phyloP scores from a whole-genome alignment of 1,139 yeast species.

The Eremothecium coryli region DNA sequence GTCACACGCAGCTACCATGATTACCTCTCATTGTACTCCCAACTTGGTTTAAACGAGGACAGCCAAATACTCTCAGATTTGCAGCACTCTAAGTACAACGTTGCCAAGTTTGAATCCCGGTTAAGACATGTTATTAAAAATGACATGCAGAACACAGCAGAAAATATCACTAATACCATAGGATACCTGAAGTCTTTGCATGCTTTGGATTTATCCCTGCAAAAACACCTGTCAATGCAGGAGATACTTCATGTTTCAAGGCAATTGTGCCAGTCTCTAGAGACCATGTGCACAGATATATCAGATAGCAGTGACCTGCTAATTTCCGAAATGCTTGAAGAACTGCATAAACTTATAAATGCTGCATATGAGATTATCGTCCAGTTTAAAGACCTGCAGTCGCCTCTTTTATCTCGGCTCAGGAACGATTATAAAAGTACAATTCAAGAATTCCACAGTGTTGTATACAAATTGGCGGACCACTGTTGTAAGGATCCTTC shows the following conservation, averaged over 20 bases:
- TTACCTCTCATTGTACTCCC: conserved; percentile 22
- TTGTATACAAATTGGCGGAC: conserved; percentile 23
- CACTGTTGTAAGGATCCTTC: conserved; percentile 18
- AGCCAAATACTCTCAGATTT: conserved; percentile 19
- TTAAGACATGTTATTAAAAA: conserved; percentile 17
- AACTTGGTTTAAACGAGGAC: conserved; percentile 17
- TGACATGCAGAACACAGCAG: conserved; percentile 20
- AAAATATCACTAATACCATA: conserved; percentile 19
- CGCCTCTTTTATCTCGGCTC: conserved; percentile 23
- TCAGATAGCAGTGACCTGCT: conserved; percentile 15
- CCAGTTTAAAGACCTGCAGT: conserved; percentile 16
- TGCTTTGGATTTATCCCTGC: conserved; percentile 15
- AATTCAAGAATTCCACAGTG: conserved; percentile 23
- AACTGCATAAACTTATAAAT: conserved; percentile 13
- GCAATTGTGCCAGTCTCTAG: conserved; percentile 21
- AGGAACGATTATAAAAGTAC: conserved; percentile 26
- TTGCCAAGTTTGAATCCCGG: conserved; percentile 17
- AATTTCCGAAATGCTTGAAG: conserved; percentile 16
- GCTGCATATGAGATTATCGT: conserved; percentile 14
- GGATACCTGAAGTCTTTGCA: conserved; percentile 25
- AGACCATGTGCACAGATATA: conserved; percentile 22
- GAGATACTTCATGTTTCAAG: conserved; percentile 15
- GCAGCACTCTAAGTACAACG: conserved; percentile 18
- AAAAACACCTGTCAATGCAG: conserved; percentile 15
- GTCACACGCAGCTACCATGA: conserved; percentile 22